These are phyloP conservation scores for Pestalotiopsis fici DNA, from an alignment of 2,329 filamentous ascomycete genomes.

Conservation along the genomic window DNA sequence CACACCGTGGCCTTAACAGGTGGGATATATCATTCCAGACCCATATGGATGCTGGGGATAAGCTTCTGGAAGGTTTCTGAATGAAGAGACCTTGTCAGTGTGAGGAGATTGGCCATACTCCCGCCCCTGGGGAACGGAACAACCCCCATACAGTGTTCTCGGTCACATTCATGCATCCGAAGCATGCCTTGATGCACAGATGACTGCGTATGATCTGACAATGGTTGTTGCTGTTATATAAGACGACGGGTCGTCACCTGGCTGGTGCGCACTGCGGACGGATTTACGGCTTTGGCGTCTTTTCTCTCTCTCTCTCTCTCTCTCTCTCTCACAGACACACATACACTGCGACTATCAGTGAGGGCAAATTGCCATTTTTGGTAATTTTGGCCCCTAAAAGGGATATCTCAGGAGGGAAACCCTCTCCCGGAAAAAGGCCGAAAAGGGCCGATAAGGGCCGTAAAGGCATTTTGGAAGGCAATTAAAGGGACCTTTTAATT, in stretches of 20 bases:
- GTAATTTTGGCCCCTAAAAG: too few species aligned
- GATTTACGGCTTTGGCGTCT: neutral
- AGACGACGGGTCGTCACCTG: neutral
- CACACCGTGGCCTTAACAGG: neutral
- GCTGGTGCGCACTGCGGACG: too few species aligned
- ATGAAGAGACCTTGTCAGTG: neutral
- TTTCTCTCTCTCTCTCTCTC: too few species aligned
- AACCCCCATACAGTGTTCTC: neutral
- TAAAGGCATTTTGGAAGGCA: too few species aligned
- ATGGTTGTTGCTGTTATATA: neutral
- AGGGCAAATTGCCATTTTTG: too few species aligned
- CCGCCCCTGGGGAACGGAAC: neutral
- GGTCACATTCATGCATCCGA: neutral
- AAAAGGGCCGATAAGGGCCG: too few species aligned
- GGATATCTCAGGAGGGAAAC: too few species aligned
- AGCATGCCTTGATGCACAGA: neutral
- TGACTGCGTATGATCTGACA: neutral
- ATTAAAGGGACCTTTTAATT: too few species aligned
- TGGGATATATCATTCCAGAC: neutral
- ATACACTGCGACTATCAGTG: too few species aligned
- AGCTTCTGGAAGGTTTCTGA: neutral
- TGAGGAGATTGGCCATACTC: neutral
- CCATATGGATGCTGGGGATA: neutral
- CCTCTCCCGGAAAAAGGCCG: too few species aligned
- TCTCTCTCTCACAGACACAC: too few species aligned